phyloP scores from a whole-genome alignment of 2,329 filamentous ascomycete species.

The Claviceps citrina region DNA sequence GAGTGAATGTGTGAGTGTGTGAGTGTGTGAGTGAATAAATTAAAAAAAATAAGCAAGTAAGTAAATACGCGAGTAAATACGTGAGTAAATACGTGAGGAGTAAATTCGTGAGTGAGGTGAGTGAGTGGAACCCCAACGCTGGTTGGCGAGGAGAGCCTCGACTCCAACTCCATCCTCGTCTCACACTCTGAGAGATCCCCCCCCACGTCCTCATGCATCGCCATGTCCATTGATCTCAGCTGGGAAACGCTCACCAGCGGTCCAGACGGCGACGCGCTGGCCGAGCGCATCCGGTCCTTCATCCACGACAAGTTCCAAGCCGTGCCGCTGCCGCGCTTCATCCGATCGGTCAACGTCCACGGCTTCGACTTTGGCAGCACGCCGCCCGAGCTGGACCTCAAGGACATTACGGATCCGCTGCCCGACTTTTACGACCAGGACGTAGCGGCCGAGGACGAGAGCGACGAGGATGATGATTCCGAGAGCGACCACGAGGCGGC shows the following conservation, averaged over 20 bases:
- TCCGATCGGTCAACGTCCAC: conserved; percentile 88
- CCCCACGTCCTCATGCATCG: background rate
- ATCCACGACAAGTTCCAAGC: conserved; percentile 93
- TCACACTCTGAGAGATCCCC: too few relatives aligned
- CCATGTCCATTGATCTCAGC: conserved; percentile 94
- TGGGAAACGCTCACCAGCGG: conserved; percentile 88
- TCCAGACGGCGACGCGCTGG: conserved; percentile 70
- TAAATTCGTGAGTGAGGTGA: too few relatives aligned
- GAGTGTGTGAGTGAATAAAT: too few relatives aligned
- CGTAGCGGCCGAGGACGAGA: conserved; percentile 34
- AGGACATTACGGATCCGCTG: conserved; percentile 90
- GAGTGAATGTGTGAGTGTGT: too few relatives aligned
- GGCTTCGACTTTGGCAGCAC: conserved; percentile 83
- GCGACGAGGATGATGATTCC: conserved; percentile 19
- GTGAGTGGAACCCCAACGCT: too few relatives aligned
- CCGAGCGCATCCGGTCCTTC: conserved; percentile 77
- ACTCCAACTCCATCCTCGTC: too few relatives aligned
- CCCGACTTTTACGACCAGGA: conserved; percentile 91
- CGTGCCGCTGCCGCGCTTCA: conserved; percentile 81
- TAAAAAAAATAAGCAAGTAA: too few relatives aligned
- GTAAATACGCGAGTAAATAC: too few relatives aligned
- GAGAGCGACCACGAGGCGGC: conserved; percentile 14
- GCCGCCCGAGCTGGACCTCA: conserved; percentile 74
- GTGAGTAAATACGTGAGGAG: too few relatives aligned
- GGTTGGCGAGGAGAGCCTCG: too few relatives aligned